Evolutionary conservation across 2,329 filamentous ascomycete species (phyloP).

Genomic region (Geosmithia flava): DNA sequence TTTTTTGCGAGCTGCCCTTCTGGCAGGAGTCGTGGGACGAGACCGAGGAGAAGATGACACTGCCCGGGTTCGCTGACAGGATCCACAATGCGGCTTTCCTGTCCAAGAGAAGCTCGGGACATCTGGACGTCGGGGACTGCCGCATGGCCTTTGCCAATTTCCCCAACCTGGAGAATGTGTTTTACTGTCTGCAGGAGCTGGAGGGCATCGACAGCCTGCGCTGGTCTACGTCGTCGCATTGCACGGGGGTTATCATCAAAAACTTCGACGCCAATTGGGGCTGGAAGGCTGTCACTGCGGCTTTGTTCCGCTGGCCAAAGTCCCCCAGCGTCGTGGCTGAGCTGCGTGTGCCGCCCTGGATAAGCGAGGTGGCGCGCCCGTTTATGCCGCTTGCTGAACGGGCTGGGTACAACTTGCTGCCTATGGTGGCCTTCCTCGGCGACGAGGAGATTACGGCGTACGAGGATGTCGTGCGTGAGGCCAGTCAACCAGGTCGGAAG

Average conservation of each 20-base stretch:
- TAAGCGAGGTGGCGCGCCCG: not conserved
- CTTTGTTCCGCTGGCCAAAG: not conserved
- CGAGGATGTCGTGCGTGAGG: not conserved
- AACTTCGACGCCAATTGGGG: too few species aligned
- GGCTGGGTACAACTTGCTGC: not conserved
- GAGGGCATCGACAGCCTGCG: too few species aligned
- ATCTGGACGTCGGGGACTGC: not conserved
- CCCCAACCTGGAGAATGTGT: not conserved
- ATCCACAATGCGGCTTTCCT: not conserved
- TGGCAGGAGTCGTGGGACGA: not conserved
- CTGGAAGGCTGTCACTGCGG: too few species aligned
- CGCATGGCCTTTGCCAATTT: not conserved
- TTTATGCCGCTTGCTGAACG: not conserved
- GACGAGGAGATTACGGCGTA: not conserved
- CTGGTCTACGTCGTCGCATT: too few species aligned
- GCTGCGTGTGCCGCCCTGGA: not conserved
- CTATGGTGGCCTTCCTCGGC: not conserved
- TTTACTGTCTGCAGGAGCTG: too few species aligned
- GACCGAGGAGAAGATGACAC: not conserved
- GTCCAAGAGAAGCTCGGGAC: not conserved
- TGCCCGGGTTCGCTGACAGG: not conserved
- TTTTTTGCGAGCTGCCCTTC: not conserved
- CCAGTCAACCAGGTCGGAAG: too few species aligned
- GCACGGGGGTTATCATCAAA: too few species aligned
- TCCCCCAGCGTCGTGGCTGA: not conserved